A percentile compares a stretch with the other conserved stretches of the same genome.
These are phyloP conservation scores for Aspergillus ellipticus DNA, from an alignment of 495 filamentous ascomycete genomes.

Conservation along the genomic window DNA sequence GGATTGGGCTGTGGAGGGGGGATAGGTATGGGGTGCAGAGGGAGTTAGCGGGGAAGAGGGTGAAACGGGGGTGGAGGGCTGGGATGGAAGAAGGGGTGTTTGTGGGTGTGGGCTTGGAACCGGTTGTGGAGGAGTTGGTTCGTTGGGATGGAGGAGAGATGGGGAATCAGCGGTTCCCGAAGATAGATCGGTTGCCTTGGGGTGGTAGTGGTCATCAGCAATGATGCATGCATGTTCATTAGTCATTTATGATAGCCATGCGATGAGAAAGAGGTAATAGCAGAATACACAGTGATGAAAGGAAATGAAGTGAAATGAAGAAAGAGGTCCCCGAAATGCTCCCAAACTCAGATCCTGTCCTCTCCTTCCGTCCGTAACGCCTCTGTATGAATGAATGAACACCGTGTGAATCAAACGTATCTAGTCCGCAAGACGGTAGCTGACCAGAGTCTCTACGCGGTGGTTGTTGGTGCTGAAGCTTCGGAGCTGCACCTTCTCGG, in stretches of 20 bases:
- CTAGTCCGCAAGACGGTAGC: constrained; percentile 64
- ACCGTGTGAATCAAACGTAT: constrained; percentile 15
- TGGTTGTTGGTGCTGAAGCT: constrained; percentile 95
- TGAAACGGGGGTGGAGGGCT: constrained; percentile 37
- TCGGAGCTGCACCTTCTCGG: constrained; percentile 90
- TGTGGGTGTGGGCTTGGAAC: constrained; percentile 23
- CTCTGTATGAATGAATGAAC: constrained; percentile 26
- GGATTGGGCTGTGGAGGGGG: constrained; percentile 40
- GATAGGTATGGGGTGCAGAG: constrained; percentile 43
- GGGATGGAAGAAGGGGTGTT: constrained; percentile 26
- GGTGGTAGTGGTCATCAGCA: constrained; percentile 11
- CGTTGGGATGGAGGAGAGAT: constrained; percentile 35
- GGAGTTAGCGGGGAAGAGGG: constrained; percentile 36
- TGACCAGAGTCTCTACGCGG: constrained; percentile 89
- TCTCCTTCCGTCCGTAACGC: constrained; percentile 27
- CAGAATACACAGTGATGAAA: background rate
- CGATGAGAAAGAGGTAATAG: constrained; percentile 1
- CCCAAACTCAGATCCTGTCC: constrained; percentile 6
- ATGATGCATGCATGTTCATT: constrained; percentile 7
- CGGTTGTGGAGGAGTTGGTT: constrained; percentile 33
- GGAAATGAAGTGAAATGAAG: too few species aligned
- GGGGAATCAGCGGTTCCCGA: constrained; percentile 35
- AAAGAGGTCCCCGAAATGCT: constrained; percentile 5
- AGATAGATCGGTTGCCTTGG: constrained; percentile 40
- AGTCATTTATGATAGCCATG: constrained; percentile 13